A percentile compares a stretch with the other conserved stretches of the same genome.
Evolutionary conservation across 2,329 filamentous ascomycete species (phyloP).

Genomic region (Onygenales sp.): DNA sequence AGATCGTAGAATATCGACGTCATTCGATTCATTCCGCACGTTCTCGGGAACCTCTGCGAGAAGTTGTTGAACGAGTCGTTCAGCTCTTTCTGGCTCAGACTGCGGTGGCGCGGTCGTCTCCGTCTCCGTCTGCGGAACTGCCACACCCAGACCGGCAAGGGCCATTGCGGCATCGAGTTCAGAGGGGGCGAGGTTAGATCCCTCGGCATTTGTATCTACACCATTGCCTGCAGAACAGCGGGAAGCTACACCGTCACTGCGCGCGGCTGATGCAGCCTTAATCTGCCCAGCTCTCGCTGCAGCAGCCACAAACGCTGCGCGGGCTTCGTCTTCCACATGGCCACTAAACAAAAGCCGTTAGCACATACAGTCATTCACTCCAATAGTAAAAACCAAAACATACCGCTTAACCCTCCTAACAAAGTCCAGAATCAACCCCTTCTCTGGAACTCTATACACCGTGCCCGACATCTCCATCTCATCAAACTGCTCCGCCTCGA

Average conservation of each 20-base stretch:
- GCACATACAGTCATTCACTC: background rate
- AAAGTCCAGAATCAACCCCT: conserved; percentile 62
- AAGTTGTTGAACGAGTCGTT: conserved; percentile 23
- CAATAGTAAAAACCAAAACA: background rate
- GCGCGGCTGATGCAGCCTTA: background rate
- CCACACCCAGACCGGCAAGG: conserved; percentile 18
- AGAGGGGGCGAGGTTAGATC: conserved; percentile 17
- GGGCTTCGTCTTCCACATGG: conserved; percentile 5
- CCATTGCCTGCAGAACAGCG: background rate
- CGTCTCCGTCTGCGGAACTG: conserved; percentile 9
- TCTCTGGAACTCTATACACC: conserved; percentile 54
- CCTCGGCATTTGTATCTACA: conserved; percentile 13
- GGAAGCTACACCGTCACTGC: background rate
- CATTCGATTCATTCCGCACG: conserved; percentile 18
- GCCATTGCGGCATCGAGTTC: conserved; percentile 25
- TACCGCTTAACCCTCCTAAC: conserved; percentile 50
- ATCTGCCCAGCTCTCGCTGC: background rate
- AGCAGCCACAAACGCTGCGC: background rate
- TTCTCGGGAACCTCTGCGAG: conserved; percentile 18
- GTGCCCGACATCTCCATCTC: conserved; percentile 54
- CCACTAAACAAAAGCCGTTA: background rate
- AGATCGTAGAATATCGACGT: conserved; percentile 21
- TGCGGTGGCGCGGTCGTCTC: conserved; percentile 3
- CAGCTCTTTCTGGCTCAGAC: conserved; percentile 12
- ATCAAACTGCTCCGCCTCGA: conserved; percentile 47